Percentiles rank a stretch among this genome's conserved stretches.
phyloP scores from a whole-genome alignment of 1,284 basidiomycete genomes.

The Austropuccinia psidii region DNA sequence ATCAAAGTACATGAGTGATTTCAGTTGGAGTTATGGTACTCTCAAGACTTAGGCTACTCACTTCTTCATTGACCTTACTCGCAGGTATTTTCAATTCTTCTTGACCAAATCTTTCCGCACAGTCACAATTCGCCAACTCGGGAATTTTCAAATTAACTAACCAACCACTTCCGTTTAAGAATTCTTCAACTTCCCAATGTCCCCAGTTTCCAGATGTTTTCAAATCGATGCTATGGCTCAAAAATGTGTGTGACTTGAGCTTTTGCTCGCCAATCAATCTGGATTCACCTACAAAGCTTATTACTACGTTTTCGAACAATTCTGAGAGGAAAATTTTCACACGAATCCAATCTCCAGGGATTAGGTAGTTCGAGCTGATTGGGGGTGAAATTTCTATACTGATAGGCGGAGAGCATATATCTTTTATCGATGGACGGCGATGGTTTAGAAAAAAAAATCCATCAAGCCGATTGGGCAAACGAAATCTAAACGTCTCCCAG shows the following conservation, averaged over 20 bases:
- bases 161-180: not conserved
- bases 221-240: slow-evolving; percentile 12
- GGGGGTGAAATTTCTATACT: slow-evolving; percentile 2
- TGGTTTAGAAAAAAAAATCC: slow-evolving; percentile 20
- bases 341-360: slow-evolving; percentile 3
- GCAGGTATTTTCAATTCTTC: not conserved
- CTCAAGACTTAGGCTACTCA: not conserved
- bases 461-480: slow-evolving; percentile 8
- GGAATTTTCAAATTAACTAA: slow-evolving; percentile 18
- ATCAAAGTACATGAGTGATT: not conserved
- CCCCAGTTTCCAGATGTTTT: not conserved
- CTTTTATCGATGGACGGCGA: not conserved
- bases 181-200: not conserved
- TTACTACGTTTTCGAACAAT: not conserved
- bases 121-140: not conserved
- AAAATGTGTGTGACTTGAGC: slow-evolving; percentile 12
- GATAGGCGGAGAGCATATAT: not conserved
- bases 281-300: slow-evolving; percentile 21
- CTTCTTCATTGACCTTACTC: slow-evolving; percentile 5
- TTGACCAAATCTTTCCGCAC: not conserved
- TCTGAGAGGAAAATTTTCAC: not conserved
- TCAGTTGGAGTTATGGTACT: not conserved
- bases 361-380: slow-evolving; percentile 5
- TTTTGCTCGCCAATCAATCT: not conserved
- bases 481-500: slow-evolving; percentile 10